phyloP scores from a whole-genome alignment of 2,329 filamentous ascomycete species.

The Colletotrichum sp. region DNA sequence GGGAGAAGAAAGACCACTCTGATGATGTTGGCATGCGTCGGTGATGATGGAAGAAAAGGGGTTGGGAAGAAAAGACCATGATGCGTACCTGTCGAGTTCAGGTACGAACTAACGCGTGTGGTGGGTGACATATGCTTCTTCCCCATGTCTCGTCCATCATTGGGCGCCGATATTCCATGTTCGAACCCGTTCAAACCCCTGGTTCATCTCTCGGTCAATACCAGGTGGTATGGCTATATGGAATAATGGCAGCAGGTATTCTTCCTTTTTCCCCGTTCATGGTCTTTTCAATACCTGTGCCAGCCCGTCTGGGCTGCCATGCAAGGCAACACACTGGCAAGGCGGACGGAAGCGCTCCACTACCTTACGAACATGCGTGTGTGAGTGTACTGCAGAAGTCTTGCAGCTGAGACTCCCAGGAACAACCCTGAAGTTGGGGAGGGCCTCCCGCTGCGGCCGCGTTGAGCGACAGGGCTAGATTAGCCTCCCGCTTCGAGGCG shows the following conservation, averaged over 20 bases:
- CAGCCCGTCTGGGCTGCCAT: neutral
- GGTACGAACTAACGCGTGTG: neutral
- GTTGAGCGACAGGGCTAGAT: neutral
- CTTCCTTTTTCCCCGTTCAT: neutral
- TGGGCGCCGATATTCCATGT: neutral
- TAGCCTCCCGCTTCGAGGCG: conserved; percentile 9
- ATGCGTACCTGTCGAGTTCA: neutral
- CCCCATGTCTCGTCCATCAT: neutral
- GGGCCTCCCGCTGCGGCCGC: neutral
- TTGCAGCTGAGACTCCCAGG: conserved; percentile 1
- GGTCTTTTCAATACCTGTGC: neutral
- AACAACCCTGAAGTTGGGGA: conserved; percentile 4
- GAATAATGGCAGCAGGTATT: neutral
- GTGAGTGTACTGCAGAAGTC: neutral
- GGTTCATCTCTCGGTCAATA: neutral
- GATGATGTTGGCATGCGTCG: neutral
- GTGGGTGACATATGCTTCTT: neutral
- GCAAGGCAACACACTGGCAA: neutral
- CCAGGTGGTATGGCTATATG: neutral
- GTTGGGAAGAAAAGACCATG: neutral
- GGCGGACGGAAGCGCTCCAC: conserved; percentile 8
- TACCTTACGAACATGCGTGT: neutral
- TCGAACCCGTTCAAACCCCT: neutral
- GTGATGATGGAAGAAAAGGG: neutral
- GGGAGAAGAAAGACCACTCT: neutral